Evolutionary conservation across 179 eudicot species (phyloP).

Genomic region (Sideroxylon spinosum): DNA sequence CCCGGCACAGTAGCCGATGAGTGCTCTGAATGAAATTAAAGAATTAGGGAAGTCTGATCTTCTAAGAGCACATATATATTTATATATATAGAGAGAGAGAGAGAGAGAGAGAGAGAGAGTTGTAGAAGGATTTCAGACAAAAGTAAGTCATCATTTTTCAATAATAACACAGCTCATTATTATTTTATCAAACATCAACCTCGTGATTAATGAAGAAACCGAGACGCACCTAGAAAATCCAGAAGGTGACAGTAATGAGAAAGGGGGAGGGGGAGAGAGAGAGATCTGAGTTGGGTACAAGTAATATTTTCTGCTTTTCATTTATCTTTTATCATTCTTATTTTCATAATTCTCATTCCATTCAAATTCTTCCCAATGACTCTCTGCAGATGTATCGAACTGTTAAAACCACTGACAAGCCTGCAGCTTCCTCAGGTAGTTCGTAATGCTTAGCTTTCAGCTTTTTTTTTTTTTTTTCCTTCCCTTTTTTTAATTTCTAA

Average conservation of each 20-base stretch:
- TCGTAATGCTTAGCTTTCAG: conserved; percentile 13
- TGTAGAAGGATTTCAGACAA: conserved; percentile 23
- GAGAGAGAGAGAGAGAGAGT: conserved; percentile 15
- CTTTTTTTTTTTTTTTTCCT: not conserved
- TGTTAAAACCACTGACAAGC: conserved; percentile 57
- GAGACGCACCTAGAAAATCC: conserved; percentile 12
- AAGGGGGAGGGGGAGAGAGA: conserved; percentile 8
- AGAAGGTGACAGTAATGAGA: not conserved
- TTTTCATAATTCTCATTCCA: conserved; percentile 14
- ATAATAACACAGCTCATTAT: conserved; percentile 38
- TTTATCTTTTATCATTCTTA: not conserved
- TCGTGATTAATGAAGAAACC: conserved; percentile 40
- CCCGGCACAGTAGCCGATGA: conserved; percentile 50
- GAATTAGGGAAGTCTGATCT: conserved; percentile 13
- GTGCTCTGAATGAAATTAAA: conserved; percentile 22
- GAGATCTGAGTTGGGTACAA: not conserved
- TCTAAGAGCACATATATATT: not conserved
- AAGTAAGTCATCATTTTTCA: conserved; percentile 44
- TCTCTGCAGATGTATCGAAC: conserved; percentile 55
- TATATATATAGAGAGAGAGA: conserved; percentile 22
- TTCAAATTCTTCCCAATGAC: conserved; percentile 8
- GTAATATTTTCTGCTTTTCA: conserved; percentile 5
- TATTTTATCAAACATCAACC: conserved; percentile 30
- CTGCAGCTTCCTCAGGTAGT: conserved; percentile 56
- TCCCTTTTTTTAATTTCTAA: not conserved